Evolutionary conservation across 2,329 filamentous ascomycete species (phyloP), one percentile per base, ranked within the genome.

Genomic region (Byssothecium circinans): DNA sequence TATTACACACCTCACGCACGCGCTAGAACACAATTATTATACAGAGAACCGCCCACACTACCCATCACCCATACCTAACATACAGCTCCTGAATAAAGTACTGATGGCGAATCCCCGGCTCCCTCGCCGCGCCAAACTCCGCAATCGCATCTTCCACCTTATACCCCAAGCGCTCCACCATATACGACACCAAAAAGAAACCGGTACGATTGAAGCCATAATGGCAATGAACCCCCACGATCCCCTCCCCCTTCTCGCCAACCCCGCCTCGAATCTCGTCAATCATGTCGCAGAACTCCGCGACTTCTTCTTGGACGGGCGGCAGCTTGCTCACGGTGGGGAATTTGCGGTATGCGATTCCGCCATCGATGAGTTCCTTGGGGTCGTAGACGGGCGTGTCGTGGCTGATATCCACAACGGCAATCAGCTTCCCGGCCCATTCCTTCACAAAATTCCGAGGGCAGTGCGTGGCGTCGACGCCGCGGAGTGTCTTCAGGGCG

Each of bases 141-240:
- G 89, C 83, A 50, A 97, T 84, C 1, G 92, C 92, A 45, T 87
- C 83, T 60, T 88, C 81, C 2, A 96, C 81, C 18, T 75, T 76
- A 61, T 83, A 91, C 0, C 82, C 85, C 57, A 87, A 81, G 38
- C 84, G 78, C 74, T 96, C 91, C 12, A 96, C 86, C n/a, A 97
- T 76, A 65, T 96, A 97, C 62, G 86, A 90, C 25, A 89, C 87
- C 41, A 97, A 83, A 65, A 96, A 88, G 68, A 92, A 96, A 0
- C 92, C 92, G 0, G 92, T 96, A 18, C 91, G 82, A 68, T 97
- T 96, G 74, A 95, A 96, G 0, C 92, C 92, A 60, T 96, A 96
- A 64, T 97, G 92, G 62, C 92, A 97, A 68, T 97, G 92, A 0
- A 96, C 89, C 2, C 87, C 91, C 42, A 96, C 81, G 39, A 86